Evolutionary conservation across 441 rosid genomes (phyloP).

Genomic region (Flueggea neowawraea): DNA sequence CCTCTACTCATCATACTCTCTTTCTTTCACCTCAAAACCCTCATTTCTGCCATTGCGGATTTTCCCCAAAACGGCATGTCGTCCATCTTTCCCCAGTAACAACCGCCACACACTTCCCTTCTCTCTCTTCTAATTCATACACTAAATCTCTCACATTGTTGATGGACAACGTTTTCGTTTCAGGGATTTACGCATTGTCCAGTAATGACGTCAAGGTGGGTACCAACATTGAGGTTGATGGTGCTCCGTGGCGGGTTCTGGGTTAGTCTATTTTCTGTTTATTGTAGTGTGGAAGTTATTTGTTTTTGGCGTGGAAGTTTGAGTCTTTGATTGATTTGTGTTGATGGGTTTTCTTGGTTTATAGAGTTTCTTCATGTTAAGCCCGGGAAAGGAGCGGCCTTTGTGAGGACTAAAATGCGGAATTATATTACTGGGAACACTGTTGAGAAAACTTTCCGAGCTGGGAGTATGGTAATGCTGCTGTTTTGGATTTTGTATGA

Average conservation of each 20-base stretch:
- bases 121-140: neutral
- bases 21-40: constrained; percentile 35
- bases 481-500: constrained; percentile 1
- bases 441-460: constrained; percentile 91
- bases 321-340: neutral
- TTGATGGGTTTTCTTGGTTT: neutral
- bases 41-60: constrained; percentile 29
- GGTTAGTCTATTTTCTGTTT: constrained; percentile 32
- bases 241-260: constrained; percentile 86
- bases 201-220: constrained; percentile 95
- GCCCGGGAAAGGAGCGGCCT: constrained; percentile 96
- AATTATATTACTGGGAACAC: constrained; percentile 80
- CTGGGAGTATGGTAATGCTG: constrained; percentile 62
- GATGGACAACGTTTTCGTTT: constrained; percentile 9
- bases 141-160: neutral
- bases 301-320: neutral
- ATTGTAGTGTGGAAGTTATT: neutral
- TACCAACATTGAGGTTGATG: constrained; percentile 78
- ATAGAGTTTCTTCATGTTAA: constrained; percentile 95
- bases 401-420: constrained; percentile 86
- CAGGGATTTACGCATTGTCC: constrained; percentile 65
- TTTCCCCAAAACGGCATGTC: constrained; percentile 26
- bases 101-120: neutral
- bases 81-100: constrained; percentile 39
- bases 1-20: constrained; percentile 18